These are phyloP conservation scores for Colletotrichum sp. DNA, from an alignment of 2,329 filamentous ascomycete species.

Conservation along the genomic window DNA sequence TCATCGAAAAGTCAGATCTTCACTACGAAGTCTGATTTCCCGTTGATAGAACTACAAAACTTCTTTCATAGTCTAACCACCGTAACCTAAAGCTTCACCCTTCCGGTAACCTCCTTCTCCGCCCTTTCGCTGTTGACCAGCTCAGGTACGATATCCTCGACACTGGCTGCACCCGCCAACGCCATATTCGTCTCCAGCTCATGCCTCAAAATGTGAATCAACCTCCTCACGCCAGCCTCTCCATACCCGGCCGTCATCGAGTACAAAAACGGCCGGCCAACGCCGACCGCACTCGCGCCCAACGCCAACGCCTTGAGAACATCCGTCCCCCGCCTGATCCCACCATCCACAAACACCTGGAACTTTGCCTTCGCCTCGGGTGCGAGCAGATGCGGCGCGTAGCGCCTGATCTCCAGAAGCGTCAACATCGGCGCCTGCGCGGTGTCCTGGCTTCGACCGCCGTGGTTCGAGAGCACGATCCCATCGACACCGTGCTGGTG, in stretches of 20 bases:
- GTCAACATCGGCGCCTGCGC: conserved; percentile 27
- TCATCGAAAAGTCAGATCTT: neutral
- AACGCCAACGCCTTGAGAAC: conserved; percentile 73
- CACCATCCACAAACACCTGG: conserved; percentile 68
- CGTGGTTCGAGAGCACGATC: conserved; percentile 74
- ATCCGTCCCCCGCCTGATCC: conserved; percentile 67
- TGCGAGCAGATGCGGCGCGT: conserved; percentile 19
- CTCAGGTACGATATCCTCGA: conserved; percentile 61
- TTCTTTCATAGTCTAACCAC: neutral
- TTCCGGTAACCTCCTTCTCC: conserved; percentile 18
- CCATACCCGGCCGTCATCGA: conserved; percentile 46
- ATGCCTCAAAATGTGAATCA: conserved; percentile 50
- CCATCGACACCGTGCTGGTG: conserved; percentile 66
- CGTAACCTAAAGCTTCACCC: conserved; percentile 8
- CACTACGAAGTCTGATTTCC: neutral
- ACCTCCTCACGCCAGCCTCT: conserved; percentile 53
- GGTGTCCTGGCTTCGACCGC: conserved; percentile 60
- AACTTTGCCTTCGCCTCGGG: conserved; percentile 36
- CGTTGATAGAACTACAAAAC: neutral
- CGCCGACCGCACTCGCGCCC: conserved; percentile 67
- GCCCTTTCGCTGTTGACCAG: conserved; percentile 23
- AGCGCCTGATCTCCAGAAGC: conserved; percentile 54
- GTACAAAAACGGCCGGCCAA: conserved; percentile 71
- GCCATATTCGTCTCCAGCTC: conserved; percentile 54
- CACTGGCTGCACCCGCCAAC: conserved; percentile 68